Evolutionary conservation across 441 rosid species (phyloP), one percentile per base, ranked within the genome.

Genomic region (Mallotus repandus): DNA sequence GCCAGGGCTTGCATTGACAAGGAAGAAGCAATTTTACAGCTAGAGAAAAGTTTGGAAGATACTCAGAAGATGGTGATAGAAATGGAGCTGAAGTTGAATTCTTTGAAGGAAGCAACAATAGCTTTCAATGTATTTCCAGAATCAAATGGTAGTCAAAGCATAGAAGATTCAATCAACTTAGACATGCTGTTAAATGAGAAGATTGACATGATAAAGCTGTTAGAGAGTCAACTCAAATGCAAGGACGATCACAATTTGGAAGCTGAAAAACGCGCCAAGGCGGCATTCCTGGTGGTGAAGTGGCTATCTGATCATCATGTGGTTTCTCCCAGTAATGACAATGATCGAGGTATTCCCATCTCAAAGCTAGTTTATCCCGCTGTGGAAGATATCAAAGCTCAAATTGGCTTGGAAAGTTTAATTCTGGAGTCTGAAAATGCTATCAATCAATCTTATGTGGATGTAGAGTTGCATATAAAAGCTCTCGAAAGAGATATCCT

Each of bases 41-140:
- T 96, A 45, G 91, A 93, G 81, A 86, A 84, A 83, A 89, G 97
- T 85, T 87, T 96, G 86, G 95, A 89, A 85, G 96, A 90, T 77
- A 94, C 99, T 72, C 91, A 84, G 81, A 83, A 84, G 82, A 83
- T 86, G 89, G 86, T 87, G 53, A 49, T 67, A 64, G 98, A 89
- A 69, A 87, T 93, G 99, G 92, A 91, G 77, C 78, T 84, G 83
- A 96, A 89, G 84, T 80, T 93, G 74, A 84, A 76, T 82, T 85
- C 88, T 73, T 82, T 96, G 83, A 91, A 88, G 83, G 90, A 84
- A 63, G 97, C 97, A 75, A 82, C 95, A 55, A 72, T 86, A 52
- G 87, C 86, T 72, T 86, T 96, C 74, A 89, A 80, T 74, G 86
- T 82, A 73, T 76, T 81, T 78, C 90, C 82, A 68, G 82, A 79